A percentile compares a stretch with the other conserved stretches of the same genome.
Evolutionary conservation across 495 filamentous ascomycete species (phyloP).

Genomic region (Neurospora cerealis): DNA sequence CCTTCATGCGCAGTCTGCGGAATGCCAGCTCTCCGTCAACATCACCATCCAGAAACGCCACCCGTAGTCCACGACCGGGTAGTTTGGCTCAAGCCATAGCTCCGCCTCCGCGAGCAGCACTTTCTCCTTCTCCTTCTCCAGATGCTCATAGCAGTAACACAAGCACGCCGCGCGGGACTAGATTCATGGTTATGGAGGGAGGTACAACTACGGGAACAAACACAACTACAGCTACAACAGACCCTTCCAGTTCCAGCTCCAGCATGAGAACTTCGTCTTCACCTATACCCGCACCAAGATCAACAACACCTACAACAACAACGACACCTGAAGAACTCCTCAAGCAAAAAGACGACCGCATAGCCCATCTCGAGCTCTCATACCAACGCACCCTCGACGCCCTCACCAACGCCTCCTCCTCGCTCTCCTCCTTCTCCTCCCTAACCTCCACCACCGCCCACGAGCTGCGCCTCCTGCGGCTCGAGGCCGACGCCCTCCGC

Average conservation of each 20-base stretch:
- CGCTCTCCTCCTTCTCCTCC: background rate
- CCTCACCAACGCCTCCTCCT: constrained; percentile 14
- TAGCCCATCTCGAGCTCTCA: constrained; percentile 29
- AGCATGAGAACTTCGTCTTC: background rate
- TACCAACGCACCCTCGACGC: constrained; percentile 31
- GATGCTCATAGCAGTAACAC: background rate
- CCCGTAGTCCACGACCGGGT: background rate
- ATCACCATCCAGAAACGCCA: background rate
- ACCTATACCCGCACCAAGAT: background rate
- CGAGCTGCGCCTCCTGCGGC: constrained; percentile 29
- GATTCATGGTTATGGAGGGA: background rate
- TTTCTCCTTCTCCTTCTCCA: background rate
- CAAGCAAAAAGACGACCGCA: constrained; percentile 31
- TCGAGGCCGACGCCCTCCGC: constrained; percentile 29
- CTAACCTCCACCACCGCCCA: constrained; percentile 12
- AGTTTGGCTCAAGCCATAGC: background rate
- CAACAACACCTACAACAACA: constrained; percentile 5
- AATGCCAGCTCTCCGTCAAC: background rate
- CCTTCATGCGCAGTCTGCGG: background rate
- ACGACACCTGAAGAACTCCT: constrained; percentile 12
- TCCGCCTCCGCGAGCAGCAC: background rate
- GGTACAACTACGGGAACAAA: background rate
- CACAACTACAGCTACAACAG: background rate
- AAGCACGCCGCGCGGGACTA: background rate
- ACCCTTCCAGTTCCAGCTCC: background rate